Percentiles rank a stretch among this genome's conserved stretches.
Evolutionary conservation across 1,284 basidiomycete genomes (phyloP).

Genomic region (Trichosporon faecale): DNA sequence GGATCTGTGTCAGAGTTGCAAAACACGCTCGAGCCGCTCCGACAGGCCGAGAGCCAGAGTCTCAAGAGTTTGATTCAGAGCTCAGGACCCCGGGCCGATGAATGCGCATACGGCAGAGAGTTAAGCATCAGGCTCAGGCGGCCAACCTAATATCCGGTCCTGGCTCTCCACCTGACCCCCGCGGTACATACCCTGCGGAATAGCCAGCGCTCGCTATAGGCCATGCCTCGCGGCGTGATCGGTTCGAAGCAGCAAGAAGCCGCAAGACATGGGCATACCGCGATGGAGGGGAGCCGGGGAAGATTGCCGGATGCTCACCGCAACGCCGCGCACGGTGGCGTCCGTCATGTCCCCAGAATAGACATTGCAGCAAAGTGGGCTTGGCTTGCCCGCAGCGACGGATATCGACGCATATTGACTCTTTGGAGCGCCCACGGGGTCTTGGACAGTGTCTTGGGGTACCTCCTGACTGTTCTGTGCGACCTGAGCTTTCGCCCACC

Average conservation of each 20-base stretch:
- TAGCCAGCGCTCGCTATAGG: neutral
- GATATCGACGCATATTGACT: neutral
- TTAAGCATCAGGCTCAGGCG: neutral
- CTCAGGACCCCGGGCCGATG: neutral
- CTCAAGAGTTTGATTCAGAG: neutral
- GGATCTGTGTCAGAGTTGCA: neutral
- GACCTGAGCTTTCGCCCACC: too few species aligned
- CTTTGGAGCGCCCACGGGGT: neutral
- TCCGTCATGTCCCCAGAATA: neutral
- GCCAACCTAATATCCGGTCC: neutral
- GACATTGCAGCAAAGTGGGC: neutral
- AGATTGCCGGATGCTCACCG: neutral
- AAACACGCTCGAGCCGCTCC: neutral
- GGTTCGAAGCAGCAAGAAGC: neutral
- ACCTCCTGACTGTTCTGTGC: too few species aligned
- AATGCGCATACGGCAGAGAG: neutral
- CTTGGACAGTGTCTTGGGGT: too few species aligned
- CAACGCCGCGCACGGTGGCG: neutral
- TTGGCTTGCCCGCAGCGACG: neutral
- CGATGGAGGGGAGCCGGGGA: too few species aligned
- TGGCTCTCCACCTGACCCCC: neutral
- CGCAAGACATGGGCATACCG: too few species aligned
- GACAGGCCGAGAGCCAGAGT: neutral
- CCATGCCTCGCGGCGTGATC: neutral
- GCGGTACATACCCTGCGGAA: neutral